These are phyloP conservation scores for Diplodia corticola DNA, from an alignment of 2,329 filamentous ascomycete genomes.

Conservation along the genomic window DNA sequence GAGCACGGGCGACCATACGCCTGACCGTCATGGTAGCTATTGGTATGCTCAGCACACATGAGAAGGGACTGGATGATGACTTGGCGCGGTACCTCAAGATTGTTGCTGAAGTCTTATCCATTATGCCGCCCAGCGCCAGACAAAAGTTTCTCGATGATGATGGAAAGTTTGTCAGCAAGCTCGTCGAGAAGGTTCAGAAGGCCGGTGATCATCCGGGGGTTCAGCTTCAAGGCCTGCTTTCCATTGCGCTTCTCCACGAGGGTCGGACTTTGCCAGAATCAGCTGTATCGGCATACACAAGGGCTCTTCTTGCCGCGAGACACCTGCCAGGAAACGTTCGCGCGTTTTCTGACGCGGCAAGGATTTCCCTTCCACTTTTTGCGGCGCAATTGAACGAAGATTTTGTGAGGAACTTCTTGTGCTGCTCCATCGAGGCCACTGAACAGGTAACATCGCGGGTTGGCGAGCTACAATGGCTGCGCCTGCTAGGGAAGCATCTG, in stretches of 20 bases:
- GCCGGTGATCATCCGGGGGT: slow-evolving; percentile 28
- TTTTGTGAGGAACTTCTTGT: slow-evolving; percentile 5
- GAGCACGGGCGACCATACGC: slow-evolving; percentile 32
- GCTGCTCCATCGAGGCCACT: neutral
- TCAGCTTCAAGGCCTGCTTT: slow-evolving; percentile 34
- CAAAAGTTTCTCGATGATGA: neutral
- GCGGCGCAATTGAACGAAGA: slow-evolving; percentile 1
- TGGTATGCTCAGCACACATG: slow-evolving; percentile 32
- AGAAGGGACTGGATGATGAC: slow-evolving; percentile 31
- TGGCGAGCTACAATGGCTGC: neutral
- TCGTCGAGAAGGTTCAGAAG: slow-evolving; percentile 33
- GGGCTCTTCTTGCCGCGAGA: slow-evolving; percentile 25
- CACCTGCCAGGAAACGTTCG: neutral
- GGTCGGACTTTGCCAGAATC: slow-evolving; percentile 27
- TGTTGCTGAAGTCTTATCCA: slow-evolving; percentile 24
- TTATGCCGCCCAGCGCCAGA: neutral
- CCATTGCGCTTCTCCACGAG: slow-evolving; percentile 33
- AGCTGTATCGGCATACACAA: slow-evolving; percentile 31
- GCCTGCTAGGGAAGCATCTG: neutral
- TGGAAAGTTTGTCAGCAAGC: slow-evolving; percentile 27
- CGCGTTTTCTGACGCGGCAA: neutral
- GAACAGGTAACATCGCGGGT: neutral
- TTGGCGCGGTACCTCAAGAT: slow-evolving; percentile 37
- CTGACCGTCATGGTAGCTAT: slow-evolving; percentile 36
- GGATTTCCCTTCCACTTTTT: neutral